These are phyloP conservation scores for Cladosporium halotolerans DNA, from an alignment of 2,329 filamentous ascomycete genomes.

Conservation along the genomic window DNA sequence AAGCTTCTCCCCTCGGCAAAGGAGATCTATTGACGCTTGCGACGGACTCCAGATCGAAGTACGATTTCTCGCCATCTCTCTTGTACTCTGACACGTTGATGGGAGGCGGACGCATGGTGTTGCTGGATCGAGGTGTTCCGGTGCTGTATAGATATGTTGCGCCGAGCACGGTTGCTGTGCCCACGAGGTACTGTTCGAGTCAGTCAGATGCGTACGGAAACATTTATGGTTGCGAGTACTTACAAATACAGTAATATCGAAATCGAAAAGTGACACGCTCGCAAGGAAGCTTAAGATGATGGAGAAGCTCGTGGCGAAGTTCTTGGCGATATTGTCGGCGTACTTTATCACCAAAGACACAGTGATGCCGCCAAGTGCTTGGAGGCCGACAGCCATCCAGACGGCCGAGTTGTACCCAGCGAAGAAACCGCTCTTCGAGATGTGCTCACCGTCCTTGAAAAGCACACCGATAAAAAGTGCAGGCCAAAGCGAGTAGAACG, in stretches of 20 bases:
- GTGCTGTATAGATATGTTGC: slow-evolving; percentile 78
- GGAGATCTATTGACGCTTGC: slow-evolving; percentile 43
- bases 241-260: slow-evolving; percentile 66
- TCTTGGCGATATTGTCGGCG: slow-evolving; percentile 86
- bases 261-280: slow-evolving; percentile 79
- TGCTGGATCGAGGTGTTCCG: neutral
- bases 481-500: slow-evolving; percentile 88
- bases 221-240: slow-evolving; percentile 32
- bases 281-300: slow-evolving; percentile 82
- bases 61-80: slow-evolving; percentile 52
- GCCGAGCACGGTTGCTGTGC: slow-evolving; percentile 69
- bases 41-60: slow-evolving; percentile 40
- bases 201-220: neutral
- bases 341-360: slow-evolving; percentile 76
- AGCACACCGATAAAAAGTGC: slow-evolving; percentile 80
- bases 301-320: slow-evolving; percentile 87
- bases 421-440: slow-evolving; percentile 83
- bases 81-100: slow-evolving; percentile 62
- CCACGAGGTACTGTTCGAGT: slow-evolving; percentile 64
- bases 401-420: slow-evolving; percentile 90
- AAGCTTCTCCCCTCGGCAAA: slow-evolving; percentile 39
- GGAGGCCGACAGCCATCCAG: slow-evolving; percentile 75
- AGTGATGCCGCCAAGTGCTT: slow-evolving; percentile 79
- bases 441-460: slow-evolving; percentile 78
- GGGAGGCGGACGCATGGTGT: slow-evolving; percentile 49